These are phyloP conservation scores for Larix kaempferi DNA, from an alignment of 75 land plant genomes.

Conservation along the genomic window DNA sequence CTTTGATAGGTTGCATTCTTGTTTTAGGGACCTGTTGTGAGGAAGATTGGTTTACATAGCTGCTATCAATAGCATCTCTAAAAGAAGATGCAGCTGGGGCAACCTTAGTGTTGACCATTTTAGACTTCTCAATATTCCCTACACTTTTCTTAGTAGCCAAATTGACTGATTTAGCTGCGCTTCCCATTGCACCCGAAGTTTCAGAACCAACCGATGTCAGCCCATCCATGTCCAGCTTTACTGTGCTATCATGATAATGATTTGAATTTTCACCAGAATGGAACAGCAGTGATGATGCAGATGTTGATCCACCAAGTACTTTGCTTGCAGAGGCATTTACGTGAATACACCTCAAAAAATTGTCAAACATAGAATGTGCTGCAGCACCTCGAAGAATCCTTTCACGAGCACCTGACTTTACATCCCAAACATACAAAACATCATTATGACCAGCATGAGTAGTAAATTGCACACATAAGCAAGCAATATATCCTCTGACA, in stretches of 20 bases:
- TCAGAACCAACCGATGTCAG: constrained; percentile 5
- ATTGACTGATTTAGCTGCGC: constrained; percentile 3
- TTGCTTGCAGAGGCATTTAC: constrained; percentile 25
- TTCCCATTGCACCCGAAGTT: neutral
- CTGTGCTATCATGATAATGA: neutral
- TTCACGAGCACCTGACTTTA: constrained; percentile 85
- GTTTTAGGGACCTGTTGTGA: constrained; percentile 12
- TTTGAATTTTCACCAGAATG: constrained; percentile 30
- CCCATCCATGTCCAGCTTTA: neutral
- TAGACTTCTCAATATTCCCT: constrained; percentile 27
- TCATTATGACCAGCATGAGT: constrained; percentile 25
- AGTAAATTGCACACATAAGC: constrained; percentile 34
- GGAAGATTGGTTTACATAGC: neutral
- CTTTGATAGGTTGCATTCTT: constrained; percentile 39
- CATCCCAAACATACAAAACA: constrained; percentile 78
- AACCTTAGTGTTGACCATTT: constrained; percentile 14
- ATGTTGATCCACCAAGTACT: constrained; percentile 33
- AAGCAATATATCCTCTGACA: constrained; percentile 74
- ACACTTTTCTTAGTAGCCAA: constrained; percentile 4
- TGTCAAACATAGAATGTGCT: constrained; percentile 71
- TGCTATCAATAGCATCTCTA: constrained; percentile 5
- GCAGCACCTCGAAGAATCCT: constrained; percentile 74
- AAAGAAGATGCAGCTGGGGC: neutral
- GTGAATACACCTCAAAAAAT: constrained; percentile 49
- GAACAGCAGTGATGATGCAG: constrained; percentile 57